Evolutionary conservation across 2,329 filamentous ascomycete genomes (phyloP).

Genomic region (Penicillium griseofulvum): DNA sequence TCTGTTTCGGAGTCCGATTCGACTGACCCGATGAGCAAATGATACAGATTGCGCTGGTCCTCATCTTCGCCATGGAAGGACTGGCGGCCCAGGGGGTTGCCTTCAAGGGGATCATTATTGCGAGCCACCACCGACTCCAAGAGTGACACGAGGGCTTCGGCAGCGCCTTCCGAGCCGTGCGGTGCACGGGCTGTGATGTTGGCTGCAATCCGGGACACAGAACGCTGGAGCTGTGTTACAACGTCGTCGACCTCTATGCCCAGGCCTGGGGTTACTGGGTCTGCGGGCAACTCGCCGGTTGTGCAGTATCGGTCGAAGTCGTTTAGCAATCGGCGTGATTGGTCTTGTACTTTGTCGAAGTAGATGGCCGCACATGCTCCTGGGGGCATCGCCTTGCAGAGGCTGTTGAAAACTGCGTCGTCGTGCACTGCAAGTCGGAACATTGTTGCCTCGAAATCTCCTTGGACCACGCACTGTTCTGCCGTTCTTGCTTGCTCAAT

Average conservation of each 20-base stretch:
- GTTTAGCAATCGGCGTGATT: slow-evolving; percentile 33
- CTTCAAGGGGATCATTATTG: slow-evolving; percentile 41
- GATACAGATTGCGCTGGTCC: slow-evolving; percentile 44
- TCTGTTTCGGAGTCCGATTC: slow-evolving; percentile 26
- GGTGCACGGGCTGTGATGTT: slow-evolving; percentile 37
- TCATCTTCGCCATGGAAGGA: slow-evolving; percentile 38
- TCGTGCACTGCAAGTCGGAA: slow-evolving; percentile 47
- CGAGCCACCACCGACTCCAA: slow-evolving; percentile 38
- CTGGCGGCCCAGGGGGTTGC: slow-evolving; percentile 34
- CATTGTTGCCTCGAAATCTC: slow-evolving; percentile 46
- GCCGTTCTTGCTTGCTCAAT: slow-evolving; percentile 33
- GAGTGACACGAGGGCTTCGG: slow-evolving; percentile 38
- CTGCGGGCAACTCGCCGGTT: slow-evolving; percentile 29
- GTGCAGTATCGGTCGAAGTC: slow-evolving; percentile 43
- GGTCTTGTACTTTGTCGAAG: slow-evolving; percentile 43
- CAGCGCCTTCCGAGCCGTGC: slow-evolving; percentile 38
- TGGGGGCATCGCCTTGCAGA: slow-evolving; percentile 44
- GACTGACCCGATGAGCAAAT: slow-evolving; percentile 40
- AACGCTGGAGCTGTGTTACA: slow-evolving; percentile 30
- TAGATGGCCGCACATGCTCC: slow-evolving; percentile 45
- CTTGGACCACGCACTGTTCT: slow-evolving; percentile 46
- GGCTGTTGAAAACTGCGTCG: slow-evolving; percentile 40
- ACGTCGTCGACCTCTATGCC: slow-evolving; percentile 30
- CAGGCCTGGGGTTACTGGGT: slow-evolving; percentile 14
- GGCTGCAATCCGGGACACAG: slow-evolving; percentile 31